Percentiles rank a stretch among this genome's conserved stretches.
Evolutionary conservation across 177 flowering plant species (phyloP).

Genomic region (Vitis hybrid): DNA sequence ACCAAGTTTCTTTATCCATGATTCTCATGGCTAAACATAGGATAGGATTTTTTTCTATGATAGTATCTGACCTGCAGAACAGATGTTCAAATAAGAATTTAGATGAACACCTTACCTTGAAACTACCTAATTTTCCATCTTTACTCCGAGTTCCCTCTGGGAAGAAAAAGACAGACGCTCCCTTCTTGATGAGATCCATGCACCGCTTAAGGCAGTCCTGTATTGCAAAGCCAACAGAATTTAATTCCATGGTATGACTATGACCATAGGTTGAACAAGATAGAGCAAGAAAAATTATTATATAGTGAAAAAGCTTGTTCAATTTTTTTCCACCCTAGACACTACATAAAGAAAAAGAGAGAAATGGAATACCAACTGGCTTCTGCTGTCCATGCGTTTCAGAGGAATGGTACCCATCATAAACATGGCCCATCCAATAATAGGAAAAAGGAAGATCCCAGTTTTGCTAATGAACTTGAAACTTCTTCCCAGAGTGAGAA

Average conservation of each 20-base stretch:
- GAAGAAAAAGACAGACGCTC: slow-evolving; percentile 91
- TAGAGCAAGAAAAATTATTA: neutral
- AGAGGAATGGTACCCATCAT: slow-evolving; percentile 80
- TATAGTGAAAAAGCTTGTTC: neutral
- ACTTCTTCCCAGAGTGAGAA: slow-evolving; percentile 79
- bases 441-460: slow-evolving; percentile 70
- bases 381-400: slow-evolving; percentile 87
- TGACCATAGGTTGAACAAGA: neutral
- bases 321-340: too few relatives aligned
- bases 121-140: slow-evolving; percentile 75
- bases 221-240: slow-evolving; percentile 14
- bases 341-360: neutral
- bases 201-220: slow-evolving; percentile 89
- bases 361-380: slow-evolving; percentile 70
- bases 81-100: neutral
- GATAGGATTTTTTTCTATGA: too few relatives aligned
- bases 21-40: too few relatives aligned
- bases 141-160: slow-evolving; percentile 96
- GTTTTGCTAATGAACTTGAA: slow-evolving; percentile 98
- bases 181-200: slow-evolving; percentile 72
- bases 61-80: neutral
- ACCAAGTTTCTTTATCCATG: too few relatives aligned
- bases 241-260: neutral
- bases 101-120: slow-evolving; percentile 58
- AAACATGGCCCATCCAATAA: slow-evolving; percentile 97